These are phyloP conservation scores for Backusella westeae DNA, from an alignment of 192 early-diverging fungal species.

Conservation along the genomic window DNA sequence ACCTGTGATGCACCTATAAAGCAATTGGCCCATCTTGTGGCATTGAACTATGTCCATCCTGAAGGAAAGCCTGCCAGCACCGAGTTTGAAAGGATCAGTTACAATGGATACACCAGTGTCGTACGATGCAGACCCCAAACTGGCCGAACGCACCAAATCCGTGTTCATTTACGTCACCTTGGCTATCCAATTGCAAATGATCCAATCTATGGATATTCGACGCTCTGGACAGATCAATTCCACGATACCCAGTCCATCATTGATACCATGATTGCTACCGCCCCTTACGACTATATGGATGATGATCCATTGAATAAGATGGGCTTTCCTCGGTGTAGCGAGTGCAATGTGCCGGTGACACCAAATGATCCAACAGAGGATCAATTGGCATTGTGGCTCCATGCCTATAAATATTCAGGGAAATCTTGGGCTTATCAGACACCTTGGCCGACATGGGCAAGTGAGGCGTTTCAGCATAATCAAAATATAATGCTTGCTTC, in stretches of 20 bases:
- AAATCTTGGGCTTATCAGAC: constrained; percentile 79
- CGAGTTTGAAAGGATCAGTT: constrained; percentile 60
- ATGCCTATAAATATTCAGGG: constrained; percentile 79
- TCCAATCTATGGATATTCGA: constrained; percentile 76
- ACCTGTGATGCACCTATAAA: constrained; percentile 75
- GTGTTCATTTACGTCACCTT: constrained; percentile 90
- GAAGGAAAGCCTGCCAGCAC: constrained; percentile 81
- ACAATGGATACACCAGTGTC: constrained; percentile 67
- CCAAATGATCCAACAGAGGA: constrained; percentile 66
- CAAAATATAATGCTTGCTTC: background rate
- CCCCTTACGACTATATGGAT: constrained; percentile 16
- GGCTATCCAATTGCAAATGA: constrained; percentile 94
- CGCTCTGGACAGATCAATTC: constrained; percentile 54
- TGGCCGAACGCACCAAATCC: constrained; percentile 94
- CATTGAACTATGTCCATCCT: constrained; percentile 76
- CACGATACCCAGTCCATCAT: background rate
- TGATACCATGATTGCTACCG: background rate
- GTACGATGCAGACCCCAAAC: constrained; percentile 81
- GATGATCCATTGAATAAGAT: background rate
- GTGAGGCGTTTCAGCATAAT: constrained; percentile 33
- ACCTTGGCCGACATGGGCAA: constrained; percentile 75
- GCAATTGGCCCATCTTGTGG: constrained; percentile 75
- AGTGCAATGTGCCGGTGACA: constrained; percentile 56
- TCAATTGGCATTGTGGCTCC: constrained; percentile 84
- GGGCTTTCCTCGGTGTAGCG: constrained; percentile 35